phyloP scores from a whole-genome alignment of 2,329 filamentous ascomycete genomes.

The Fusarium equiseti region DNA sequence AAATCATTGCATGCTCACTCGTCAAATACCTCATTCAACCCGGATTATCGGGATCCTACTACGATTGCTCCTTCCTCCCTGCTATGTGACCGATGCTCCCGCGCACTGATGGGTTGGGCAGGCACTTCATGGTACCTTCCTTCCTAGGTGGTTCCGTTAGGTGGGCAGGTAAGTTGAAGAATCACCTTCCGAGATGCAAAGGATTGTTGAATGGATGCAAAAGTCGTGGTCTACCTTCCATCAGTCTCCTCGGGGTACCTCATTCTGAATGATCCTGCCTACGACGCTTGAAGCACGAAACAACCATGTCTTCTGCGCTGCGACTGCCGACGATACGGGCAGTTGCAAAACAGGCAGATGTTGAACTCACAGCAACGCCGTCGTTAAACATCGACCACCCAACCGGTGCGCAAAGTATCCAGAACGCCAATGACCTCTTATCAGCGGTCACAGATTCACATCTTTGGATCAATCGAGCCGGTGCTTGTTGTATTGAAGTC shows the following conservation, averaged over 20 bases:
- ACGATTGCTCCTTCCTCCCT: background rate
- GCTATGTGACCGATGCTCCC: background rate
- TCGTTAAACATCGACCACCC: conserved; percentile 48
- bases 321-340: conserved; percentile 46
- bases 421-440: conserved; percentile 44
- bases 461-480: conserved; percentile 52
- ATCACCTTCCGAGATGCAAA: conserved; percentile 1
- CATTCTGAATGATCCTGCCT: background rate
- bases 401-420: conserved; percentile 4
- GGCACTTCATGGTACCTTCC: background rate
- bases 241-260: background rate
- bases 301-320: conserved; percentile 28
- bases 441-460: conserved; percentile 37
- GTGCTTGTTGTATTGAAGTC: conserved; percentile 49
- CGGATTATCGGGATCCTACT: background rate
- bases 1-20: background rate
- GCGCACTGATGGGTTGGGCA: background rate
- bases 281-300: background rate
- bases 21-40: background rate
- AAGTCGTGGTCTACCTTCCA: background rate
- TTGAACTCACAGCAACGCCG: conserved; percentile 44
- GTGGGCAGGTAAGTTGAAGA: background rate
- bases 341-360: conserved; percentile 34
- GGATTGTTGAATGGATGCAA: background rate
- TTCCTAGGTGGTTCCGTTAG: background rate